Percentiles rank a stretch among this genome's conserved stretches.
phyloP scores from a whole-genome alignment of 1,284 basidiomycete species.

The Cerioporus squamosus region DNA sequence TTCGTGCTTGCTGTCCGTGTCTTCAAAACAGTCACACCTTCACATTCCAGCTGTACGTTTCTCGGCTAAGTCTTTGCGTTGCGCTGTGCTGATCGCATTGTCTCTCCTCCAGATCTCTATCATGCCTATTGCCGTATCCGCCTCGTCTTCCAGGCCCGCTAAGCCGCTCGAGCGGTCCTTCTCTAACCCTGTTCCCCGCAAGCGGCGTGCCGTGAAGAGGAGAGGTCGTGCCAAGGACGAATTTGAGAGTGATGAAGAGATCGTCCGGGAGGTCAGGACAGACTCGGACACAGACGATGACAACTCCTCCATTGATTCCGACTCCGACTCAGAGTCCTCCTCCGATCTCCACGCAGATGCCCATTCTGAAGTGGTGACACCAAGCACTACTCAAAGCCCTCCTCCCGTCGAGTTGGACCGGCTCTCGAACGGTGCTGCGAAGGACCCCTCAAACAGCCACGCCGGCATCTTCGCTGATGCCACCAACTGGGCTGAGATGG shows the following conservation, averaged over 20 bases:
- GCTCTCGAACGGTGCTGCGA: slow-evolving; percentile 31
- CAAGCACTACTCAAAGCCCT: slow-evolving; percentile 67
- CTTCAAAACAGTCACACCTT: background rate
- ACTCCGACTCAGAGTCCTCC: slow-evolving; percentile 68
- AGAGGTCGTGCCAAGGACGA: slow-evolving; percentile 60
- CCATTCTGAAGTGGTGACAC: slow-evolving; percentile 58
- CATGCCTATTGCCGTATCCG: slow-evolving; percentile 24
- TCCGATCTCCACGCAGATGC: slow-evolving; percentile 58
- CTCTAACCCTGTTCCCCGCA: slow-evolving; percentile 30
- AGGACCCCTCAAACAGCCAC: slow-evolving; percentile 36
- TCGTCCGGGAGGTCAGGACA: slow-evolving; percentile 67
- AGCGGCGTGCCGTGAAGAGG: slow-evolving; percentile 45
- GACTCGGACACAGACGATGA: slow-evolving; percentile 67
- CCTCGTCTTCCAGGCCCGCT: slow-evolving; percentile 17
- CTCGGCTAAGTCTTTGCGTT: background rate
- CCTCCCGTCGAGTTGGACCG: slow-evolving; percentile 42
- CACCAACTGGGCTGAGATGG: slow-evolving; percentile 81
- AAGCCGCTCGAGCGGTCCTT: slow-evolving; percentile 20
- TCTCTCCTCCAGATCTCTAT: slow-evolving; percentile 7
- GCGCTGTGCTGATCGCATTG: slow-evolving; percentile 9
- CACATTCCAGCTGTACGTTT: slow-evolving; percentile 7
- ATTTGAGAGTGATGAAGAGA: slow-evolving; percentile 74
- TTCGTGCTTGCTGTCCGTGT: background rate
- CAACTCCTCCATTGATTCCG: slow-evolving; percentile 60
- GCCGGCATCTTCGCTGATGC: slow-evolving; percentile 57